These are phyloP conservation scores for Penicillium sp. DNA, from an alignment of 2,329 filamentous ascomycete genomes.

Conservation along the genomic window DNA sequence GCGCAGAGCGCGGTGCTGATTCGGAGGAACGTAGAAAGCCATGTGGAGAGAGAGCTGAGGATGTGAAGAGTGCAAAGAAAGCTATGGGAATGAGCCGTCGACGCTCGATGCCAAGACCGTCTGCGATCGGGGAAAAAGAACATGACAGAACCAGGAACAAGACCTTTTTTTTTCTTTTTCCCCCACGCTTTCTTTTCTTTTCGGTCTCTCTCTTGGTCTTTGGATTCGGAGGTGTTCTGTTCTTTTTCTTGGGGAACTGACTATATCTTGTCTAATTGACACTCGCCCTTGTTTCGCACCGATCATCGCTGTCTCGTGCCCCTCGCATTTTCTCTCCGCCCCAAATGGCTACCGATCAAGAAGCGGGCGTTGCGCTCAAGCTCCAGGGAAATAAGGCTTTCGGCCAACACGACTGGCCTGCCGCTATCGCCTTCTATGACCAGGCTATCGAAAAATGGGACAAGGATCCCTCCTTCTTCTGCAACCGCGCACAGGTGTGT, in stretches of 20 bases:
- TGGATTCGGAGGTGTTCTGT: background rate
- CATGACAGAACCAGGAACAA: slow-evolving; percentile 23
- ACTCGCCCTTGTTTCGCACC: slow-evolving; percentile 9
- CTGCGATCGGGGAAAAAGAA: slow-evolving; percentile 25
- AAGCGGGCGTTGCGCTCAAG: slow-evolving; percentile 81
- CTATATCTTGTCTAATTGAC: slow-evolving; percentile 8
- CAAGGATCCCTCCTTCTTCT: slow-evolving; percentile 85
- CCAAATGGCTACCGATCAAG: slow-evolving; percentile 50
- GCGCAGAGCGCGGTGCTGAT: slow-evolving; percentile 81
- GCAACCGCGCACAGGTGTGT: slow-evolving; percentile 88
- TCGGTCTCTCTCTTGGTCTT: slow-evolving; percentile 4
- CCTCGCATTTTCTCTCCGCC: slow-evolving; percentile 20
- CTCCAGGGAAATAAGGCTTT: slow-evolving; percentile 95
- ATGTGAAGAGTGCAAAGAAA: slow-evolving; percentile 4
- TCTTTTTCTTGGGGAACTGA: background rate
- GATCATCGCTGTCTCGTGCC: slow-evolving; percentile 31
- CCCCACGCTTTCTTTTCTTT: slow-evolving; percentile 3
- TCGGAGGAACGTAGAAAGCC: slow-evolving; percentile 69
- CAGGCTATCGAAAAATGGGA: slow-evolving; percentile 84
- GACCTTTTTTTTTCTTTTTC: slow-evolving; percentile 4
- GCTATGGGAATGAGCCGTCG: slow-evolving; percentile 15
- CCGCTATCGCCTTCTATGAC: slow-evolving; percentile 79
- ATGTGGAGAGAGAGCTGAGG: slow-evolving; percentile 22
- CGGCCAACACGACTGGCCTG: slow-evolving; percentile 79
- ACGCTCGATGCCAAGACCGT: slow-evolving; percentile 36